These are phyloP conservation scores for Globisporangium takayamanum DNA, from an alignment of 352 stramenopile species.

Conservation along the genomic window DNA sequence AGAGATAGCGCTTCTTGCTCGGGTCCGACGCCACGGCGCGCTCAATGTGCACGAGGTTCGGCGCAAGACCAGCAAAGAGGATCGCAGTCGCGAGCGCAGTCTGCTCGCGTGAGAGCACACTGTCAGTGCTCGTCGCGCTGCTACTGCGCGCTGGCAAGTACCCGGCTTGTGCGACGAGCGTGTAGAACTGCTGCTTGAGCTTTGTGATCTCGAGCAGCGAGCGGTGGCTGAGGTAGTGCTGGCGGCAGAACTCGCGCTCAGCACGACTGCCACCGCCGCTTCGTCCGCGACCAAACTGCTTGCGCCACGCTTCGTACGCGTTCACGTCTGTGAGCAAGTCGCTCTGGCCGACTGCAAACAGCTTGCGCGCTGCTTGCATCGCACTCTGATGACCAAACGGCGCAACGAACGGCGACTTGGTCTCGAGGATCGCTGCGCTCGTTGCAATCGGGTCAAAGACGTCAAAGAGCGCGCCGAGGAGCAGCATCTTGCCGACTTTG, in stretches of 20 bases:
- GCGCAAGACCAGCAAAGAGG: slow-evolving; percentile 83
- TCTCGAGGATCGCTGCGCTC: slow-evolving; percentile 68
- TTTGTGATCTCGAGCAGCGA: slow-evolving; percentile 58
- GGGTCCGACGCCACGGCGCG: slow-evolving; percentile 18
- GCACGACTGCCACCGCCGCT: slow-evolving; percentile 14
- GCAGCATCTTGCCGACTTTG: slow-evolving; percentile 95
- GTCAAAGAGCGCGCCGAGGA: slow-evolving; percentile 92
- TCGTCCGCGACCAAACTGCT: slow-evolving; percentile 11
- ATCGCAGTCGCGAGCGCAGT: slow-evolving; percentile 57
- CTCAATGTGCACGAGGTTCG: slow-evolving; percentile 87
- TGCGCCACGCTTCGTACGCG: slow-evolving; percentile 60
- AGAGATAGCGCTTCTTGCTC: slow-evolving; percentile 28
- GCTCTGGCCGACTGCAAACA: slow-evolving; percentile 50
- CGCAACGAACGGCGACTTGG: slow-evolving; percentile 77
- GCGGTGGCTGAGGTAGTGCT: slow-evolving; percentile 57
- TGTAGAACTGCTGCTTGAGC: slow-evolving; percentile 71
- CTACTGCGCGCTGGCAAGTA: slow-evolving; percentile 27
- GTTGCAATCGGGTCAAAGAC: slow-evolving; percentile 74
- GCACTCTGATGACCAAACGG: slow-evolving; percentile 63
- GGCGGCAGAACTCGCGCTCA: slow-evolving; percentile 60
- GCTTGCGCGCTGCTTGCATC: slow-evolving; percentile 54
- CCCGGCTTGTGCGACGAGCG: slow-evolving; percentile 58
- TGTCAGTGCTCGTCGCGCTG: slow-evolving; percentile 3
- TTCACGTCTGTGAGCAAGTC: slow-evolving; percentile 78
- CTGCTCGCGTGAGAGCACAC: slow-evolving; percentile 33